phyloP scores from a whole-genome alignment of 2,329 filamentous ascomycete genomes.

The Neobulgaria alba region DNA sequence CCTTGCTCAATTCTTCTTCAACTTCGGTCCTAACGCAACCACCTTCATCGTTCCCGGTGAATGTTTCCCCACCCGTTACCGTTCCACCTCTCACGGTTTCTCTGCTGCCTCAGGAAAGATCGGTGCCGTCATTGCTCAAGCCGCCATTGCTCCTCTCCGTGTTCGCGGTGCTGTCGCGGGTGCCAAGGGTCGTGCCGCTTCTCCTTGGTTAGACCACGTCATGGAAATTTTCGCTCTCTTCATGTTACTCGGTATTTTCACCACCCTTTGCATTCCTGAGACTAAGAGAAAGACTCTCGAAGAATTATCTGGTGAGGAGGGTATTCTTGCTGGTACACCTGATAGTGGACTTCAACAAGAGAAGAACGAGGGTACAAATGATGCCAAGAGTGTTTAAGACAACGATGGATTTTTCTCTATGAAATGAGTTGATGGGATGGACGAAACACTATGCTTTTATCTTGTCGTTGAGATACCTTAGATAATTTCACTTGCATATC shows the following conservation, averaged over 20 bases:
- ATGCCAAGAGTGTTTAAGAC: too few relatives aligned
- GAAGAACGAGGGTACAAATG: too few relatives aligned
- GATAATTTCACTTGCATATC: too few relatives aligned
- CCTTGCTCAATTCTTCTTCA: constrained; percentile 58
- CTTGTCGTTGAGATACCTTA: too few relatives aligned
- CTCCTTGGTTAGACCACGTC: constrained; percentile 60
- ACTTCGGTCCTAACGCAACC: constrained; percentile 38
- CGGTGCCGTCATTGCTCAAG: constrained; percentile 32
- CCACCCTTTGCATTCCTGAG: constrained; percentile 64
- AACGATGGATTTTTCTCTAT: too few relatives aligned
- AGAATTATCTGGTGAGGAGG: constrained; percentile 52
- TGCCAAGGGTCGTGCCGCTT: constrained; percentile 11
- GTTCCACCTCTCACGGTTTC: constrained; percentile 29
- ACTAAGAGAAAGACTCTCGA: constrained; percentile 69
- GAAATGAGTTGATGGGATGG: too few relatives aligned
- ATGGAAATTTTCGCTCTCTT: constrained; percentile 73
- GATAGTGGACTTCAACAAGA: too few relatives aligned
- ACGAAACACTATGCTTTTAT: too few relatives aligned
- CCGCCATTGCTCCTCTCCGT: constrained; percentile 47
- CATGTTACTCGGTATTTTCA: constrained; percentile 64
- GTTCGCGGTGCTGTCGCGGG: constrained; percentile 31
- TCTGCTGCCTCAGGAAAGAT: constrained; percentile 30
- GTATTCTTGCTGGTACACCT: not conserved
- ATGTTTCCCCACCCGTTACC: constrained; percentile 30
- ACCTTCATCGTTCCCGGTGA: constrained; percentile 32